Base-by-base conservation (phyloP, 495 filamentous ascomycete genomes). In the Usnea hakonensis region DNA sequence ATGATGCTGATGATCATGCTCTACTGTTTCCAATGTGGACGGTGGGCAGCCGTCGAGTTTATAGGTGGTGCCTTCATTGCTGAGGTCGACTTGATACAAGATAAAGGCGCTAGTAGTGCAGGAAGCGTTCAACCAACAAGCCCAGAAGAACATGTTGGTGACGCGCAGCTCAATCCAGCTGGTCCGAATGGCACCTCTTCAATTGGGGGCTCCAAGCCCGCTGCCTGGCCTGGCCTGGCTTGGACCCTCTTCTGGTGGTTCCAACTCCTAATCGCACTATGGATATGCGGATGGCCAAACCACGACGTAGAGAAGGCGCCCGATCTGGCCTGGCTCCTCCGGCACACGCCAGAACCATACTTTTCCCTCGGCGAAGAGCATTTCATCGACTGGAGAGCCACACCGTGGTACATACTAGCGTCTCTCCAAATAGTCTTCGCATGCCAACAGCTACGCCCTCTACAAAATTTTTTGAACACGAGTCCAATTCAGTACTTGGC, bases 21-120 rank as follows among this genome's bases (percentile, higher is more conserved):
- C 66, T 86, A 83, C 71, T 84, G 80, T 64, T 78, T 86, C 64
- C 75, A 76, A 40, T 81, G 77, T 61, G 83, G 80, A 23, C 80
- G 80, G 58, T 84, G 83, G 79, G 83, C 83, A 26, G 73, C 80
- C 2, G 79, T 85, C 16, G 76, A 86, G 40, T 88, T 87, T 67
- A 67, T 86, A 3, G 69, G 74, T 4, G 85, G 85, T 38, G 75
- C 85, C 74, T 71, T 85, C 35, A 77, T 87, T 61, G 83, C 83
- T 35, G 85, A 88, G 65, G 63, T 80, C 1, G 78, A 82, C 53
- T 71, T 85, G 23, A 77, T 82, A 65, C 64, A 74, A 78, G 57
- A 48, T 7, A 61, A 68, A 38, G 14, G 48, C 19, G 48, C 48
- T 1, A 1, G 0, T 3, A 19, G 40, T 3, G 28, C 48, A 19